Percentiles rank a stretch among this genome's conserved stretches.
Conservation (phyloP, 1,284 basidiomycete species). For the Puccinia hordei region DNA sequence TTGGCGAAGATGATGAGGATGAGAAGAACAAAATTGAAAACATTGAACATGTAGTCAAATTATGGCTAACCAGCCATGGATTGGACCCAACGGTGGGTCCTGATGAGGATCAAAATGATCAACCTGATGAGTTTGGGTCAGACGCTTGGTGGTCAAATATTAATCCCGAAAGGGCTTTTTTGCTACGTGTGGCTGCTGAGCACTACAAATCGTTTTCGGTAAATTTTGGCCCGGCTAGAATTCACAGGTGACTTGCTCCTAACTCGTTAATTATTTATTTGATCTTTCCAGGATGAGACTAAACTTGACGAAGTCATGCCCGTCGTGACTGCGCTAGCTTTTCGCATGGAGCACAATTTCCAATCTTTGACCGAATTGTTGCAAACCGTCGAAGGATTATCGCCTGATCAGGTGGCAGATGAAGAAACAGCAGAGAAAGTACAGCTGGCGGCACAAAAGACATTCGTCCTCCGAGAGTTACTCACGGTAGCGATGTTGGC, state of each 20-base stretch:
- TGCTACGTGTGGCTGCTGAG: slow-evolving; percentile 81
- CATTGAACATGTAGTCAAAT: slow-evolving; percentile 29
- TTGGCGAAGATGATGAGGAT: slow-evolving; percentile 42
- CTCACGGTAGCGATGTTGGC: slow-evolving; percentile 77
- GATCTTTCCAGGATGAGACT: slow-evolving; percentile 64
- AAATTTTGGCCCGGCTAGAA: slow-evolving; percentile 47
- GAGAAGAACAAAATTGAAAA: slow-evolving; percentile 34
- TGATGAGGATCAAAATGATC: slow-evolving; percentile 67
- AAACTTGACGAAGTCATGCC: slow-evolving; percentile 77
- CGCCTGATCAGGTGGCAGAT: slow-evolving; percentile 62
- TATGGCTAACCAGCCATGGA: slow-evolving; percentile 69
- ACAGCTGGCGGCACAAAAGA: slow-evolving; percentile 65
- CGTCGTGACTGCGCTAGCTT: slow-evolving; percentile 85
- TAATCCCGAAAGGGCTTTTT: slow-evolving; percentile 78
- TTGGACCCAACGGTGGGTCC: slow-evolving; percentile 69
- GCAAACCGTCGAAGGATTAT: slow-evolving; percentile 65
- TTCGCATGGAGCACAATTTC: slow-evolving; percentile 77
- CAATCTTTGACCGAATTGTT: slow-evolving; percentile 60
- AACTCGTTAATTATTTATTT: background rate
- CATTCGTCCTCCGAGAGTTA: slow-evolving; percentile 79
- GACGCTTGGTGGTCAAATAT: slow-evolving; percentile 76
- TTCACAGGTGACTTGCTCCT: background rate
- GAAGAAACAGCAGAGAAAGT: slow-evolving; percentile 64
- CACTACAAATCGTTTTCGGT: slow-evolving; percentile 70
- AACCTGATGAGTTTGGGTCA: slow-evolving; percentile 73